Conservation (phyloP, 2,329 filamentous ascomycete genomes). For the Chaetomiaceae sp. region DNA sequence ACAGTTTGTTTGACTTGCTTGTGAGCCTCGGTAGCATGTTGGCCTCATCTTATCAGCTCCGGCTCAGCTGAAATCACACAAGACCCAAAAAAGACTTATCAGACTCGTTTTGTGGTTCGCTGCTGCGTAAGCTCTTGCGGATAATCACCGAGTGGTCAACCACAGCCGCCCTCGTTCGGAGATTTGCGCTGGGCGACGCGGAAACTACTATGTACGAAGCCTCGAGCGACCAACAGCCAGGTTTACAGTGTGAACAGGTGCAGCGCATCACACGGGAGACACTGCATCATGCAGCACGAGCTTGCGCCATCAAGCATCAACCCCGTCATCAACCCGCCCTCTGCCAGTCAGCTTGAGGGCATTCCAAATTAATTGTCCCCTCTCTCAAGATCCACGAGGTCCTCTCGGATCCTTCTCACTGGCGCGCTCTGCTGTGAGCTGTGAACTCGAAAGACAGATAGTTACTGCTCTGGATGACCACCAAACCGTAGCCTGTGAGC, state of each 20-base stretch:
- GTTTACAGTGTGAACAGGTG: background rate
- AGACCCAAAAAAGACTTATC: background rate
- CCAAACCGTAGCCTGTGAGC: too few species aligned
- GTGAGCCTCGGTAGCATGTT: constrained; percentile 7
- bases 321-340: constrained; percentile 4
- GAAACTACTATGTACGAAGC: constrained; percentile 2
- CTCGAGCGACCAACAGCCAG: too few species aligned
- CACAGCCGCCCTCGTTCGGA: background rate
- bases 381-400: background rate
- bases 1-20: background rate
- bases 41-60: constrained; percentile 3
- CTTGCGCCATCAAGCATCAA: constrained; percentile 4
- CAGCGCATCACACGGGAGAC: background rate
- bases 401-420: background rate
- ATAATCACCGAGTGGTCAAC: background rate
- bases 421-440: too few species aligned
- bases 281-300: constrained; percentile 8
- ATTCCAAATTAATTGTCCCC: constrained; percentile 14
- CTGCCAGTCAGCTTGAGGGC: constrained; percentile 2
- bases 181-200: constrained; percentile 11
- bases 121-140: too few species aligned
- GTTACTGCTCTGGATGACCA: too few species aligned
- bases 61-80: background rate
- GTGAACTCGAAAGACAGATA: too few species aligned
- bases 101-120: too few species aligned